Evolutionary conservation across 2,329 filamentous ascomycete genomes (phyloP), one percentile per base, ranked within the genome.

Genomic region (Ophiostoma populinum): DNA sequence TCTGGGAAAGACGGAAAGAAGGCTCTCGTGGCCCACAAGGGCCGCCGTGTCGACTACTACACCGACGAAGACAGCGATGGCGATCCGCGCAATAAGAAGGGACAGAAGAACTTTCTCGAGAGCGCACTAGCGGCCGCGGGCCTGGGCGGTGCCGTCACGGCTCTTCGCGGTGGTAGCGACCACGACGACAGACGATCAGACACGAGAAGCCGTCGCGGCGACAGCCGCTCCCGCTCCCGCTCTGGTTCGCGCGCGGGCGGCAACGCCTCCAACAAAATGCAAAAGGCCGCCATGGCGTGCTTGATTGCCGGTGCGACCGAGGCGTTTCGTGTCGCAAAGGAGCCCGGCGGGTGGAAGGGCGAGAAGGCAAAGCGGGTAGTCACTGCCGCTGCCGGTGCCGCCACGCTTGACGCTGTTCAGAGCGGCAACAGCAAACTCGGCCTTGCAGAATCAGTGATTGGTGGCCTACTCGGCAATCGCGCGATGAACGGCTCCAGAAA

Each of bases 351-450:
- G 28, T 94, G 86, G 85, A 79, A 76, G 43, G 87, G 86, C 24
- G 79, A 81, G 43, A 94, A 94, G 58, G 82, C 85, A 45, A 90
- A 85, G 61, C 82, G 87, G 35, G 72, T 95, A 40, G 68, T 92
- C 32, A 94, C 87, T 16, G 86, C 85, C 32, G 87, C 87, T 18
- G 68, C 71, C 18, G 79, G 82, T 56, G 85, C 87, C 40, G 87
- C 81, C 45, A 80, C 83, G 39, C 79, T 93, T 41, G 83, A 94
- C 53, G 74, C 75, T 7, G 76, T 75, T 17, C 67, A 85, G 27
- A 67, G 85, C 47, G 63, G 66, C 13, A 72, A 77, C 51, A 80
- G 78, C 58, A 92, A 85, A 57, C 72, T 82, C 32, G 80, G 90
- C 47, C 67, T 93, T 37, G 65, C 85, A 26, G 82, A 92, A 53